Evolutionary conservation across 2,329 filamentous ascomycete species (phyloP), one percentile per base, ranked within the genome.

Genomic region (Alternaria arborescens): DNA sequence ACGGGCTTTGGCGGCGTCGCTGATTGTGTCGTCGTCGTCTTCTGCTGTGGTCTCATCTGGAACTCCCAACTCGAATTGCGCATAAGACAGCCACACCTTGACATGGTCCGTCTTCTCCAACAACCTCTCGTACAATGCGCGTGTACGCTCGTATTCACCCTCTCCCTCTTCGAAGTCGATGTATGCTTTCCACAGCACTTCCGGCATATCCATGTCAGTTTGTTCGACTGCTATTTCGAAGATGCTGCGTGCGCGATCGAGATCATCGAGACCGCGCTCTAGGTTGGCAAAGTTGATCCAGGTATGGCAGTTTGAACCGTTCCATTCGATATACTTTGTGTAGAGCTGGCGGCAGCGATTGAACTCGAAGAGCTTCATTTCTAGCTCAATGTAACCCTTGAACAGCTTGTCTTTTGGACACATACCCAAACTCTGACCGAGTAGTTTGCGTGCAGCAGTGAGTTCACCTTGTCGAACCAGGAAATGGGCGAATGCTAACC

Each of bases 111-210:
- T 97, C 88, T 96, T 97, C 73, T 92, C 85, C 43, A 99, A 86
- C 12, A 99, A 85, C 8, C 94, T 88, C 82, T 98, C 94, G 81
- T 98, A 99, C 44, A 99, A 83, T 4, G 83, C 82, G 50, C 95
- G 86, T 5, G 93, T 93, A 50, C 89, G 85, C 54, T 93, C 92
- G 78, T 94, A 97, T 78, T 97, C 93, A 72, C 89, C 92, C 78
- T 97, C 93, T 71, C 97, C 93, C 76, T 98, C 94, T 80, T 99
- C 95, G 74, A 98, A 98, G 79, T 99, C 95, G 71, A 99, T 98
- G 79, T 97, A 99, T 1, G 93, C 89, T 81, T 98, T 98, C 95
- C 95, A 99, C 2, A 98, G 84, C 52, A 98, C 84, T 81, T 99
- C 95, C 0, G 95, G 95, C 95, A 99, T 99, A 78, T 99, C 95